A percentile compares a stretch with the other conserved stretches of the same genome.
Conservation (phyloP, 2,329 filamentous ascomycete genomes). For the Golovinomyces cichoracearum region DNA sequence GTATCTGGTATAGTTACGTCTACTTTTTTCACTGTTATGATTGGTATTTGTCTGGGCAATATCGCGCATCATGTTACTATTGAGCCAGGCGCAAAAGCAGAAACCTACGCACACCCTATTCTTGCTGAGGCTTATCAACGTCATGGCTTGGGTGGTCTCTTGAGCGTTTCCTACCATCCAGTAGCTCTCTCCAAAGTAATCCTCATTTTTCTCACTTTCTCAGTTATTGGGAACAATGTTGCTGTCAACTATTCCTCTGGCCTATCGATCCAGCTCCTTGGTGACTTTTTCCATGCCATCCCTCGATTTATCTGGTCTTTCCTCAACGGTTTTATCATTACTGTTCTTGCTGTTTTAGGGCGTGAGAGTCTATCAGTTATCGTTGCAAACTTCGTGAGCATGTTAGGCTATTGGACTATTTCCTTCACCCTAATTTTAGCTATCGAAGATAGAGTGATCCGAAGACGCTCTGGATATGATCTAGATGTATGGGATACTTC, state of each 20-base stretch:
- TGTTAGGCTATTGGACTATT: slow-evolving; percentile 14
- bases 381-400: slow-evolving; percentile 12
- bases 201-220: slow-evolving; percentile 14
- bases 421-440: slow-evolving; percentile 13
- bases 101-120: slow-evolving; percentile 16
- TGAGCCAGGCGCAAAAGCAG: not conserved
- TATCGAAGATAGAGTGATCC: slow-evolving; percentile 12
- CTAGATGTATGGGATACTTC: slow-evolving; percentile 12
- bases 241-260: slow-evolving; percentile 14
- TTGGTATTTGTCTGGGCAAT: slow-evolving; percentile 20
- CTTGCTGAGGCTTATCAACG: slow-evolving; percentile 18
- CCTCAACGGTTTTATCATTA: slow-evolving; percentile 11
- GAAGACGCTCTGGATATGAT: slow-evolving; percentile 10
- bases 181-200: slow-evolving; percentile 23
- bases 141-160: slow-evolving; percentile 22
- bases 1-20: slow-evolving; percentile 11
- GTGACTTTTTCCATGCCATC: slow-evolving; percentile 15
- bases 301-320: slow-evolving; percentile 15
- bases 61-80: slow-evolving; percentile 12
- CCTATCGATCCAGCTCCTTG: slow-evolving; percentile 12
- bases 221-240: slow-evolving; percentile 14
- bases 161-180: slow-evolving; percentile 21
- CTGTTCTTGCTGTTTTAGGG: slow-evolving; percentile 12
- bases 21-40: slow-evolving; percentile 19
- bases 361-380: slow-evolving; percentile 10